Evolutionary conservation across 23 red algal species (phyloP), one percentile per base, ranked within the genome.

Genomic region (Gracilariopsis chorda): DNA sequence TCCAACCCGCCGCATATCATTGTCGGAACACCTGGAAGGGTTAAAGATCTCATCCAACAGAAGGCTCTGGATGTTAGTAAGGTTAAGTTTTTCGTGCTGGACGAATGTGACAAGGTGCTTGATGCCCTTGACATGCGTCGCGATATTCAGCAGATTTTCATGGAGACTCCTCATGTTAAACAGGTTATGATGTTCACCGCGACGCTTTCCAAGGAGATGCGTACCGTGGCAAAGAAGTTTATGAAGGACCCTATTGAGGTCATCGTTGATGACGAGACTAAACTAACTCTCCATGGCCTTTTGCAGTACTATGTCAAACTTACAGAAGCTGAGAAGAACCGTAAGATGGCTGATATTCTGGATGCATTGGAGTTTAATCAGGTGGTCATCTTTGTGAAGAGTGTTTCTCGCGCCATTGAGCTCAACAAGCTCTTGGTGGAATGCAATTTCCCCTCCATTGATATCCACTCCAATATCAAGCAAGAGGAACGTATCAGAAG

Each of bases 151-250:
- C 55, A 92, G 30, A 98, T 98, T 6, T 98, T 98, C 90, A 83
- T 46, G 8, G 88, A 89, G 75, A 98, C 96, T 14, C 96, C 92
- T 36, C 78, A 88, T 57, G 88, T 93, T 16, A 98, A 98, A 59
- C 96, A 98, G 83, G 92, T 98, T n/a, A 95, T 98, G 92, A 98
- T 98, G 96, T 98, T 98, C 55, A 94, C 92, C 24, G 96, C 96
- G 28, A 98, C 96, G 1, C 53, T 98, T 53, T 76, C 92, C 4
- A 88, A 90, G 57, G 93, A 95, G 79, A 95, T 95, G 51, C 88
- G 96, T 17, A 48, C 29, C 42, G 88, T 95, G 23, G 75, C 84
- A 13, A 94, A 94, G 87, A 95, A 98, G 49, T 98, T 98, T 49
- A 90, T 98, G 92, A 72, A 88, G 30, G 77, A 92, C 65, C 96